Evolutionary conservation across 352 stramenopile genomes (phyloP).

Genomic region (Phytophthora kernoviae): DNA sequence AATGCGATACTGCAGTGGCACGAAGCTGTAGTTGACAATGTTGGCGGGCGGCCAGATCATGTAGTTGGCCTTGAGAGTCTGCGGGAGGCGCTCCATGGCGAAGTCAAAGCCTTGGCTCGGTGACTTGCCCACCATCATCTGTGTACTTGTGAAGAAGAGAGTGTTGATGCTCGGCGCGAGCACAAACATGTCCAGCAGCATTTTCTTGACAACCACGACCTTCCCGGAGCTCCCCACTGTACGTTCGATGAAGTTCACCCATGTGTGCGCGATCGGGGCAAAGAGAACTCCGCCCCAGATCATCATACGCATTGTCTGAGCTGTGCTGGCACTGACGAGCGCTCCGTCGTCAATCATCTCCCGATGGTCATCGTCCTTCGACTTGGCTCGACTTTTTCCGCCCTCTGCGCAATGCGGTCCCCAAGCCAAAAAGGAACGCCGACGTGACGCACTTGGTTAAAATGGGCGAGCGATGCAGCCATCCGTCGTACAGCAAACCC

Average conservation of each 20-base stretch:
- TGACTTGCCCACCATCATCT: conserved; percentile 40
- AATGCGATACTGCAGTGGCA: conserved; percentile 48
- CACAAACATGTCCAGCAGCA: conserved; percentile 45
- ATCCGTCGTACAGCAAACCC: conserved; percentile 44
- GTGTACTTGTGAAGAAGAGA: conserved; percentile 48
- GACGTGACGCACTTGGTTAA: conserved; percentile 66
- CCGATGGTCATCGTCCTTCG: not conserved
- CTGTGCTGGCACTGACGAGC: conserved; percentile 25
- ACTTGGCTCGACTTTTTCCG: conserved; percentile 25
- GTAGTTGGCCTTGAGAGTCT: conserved; percentile 48
- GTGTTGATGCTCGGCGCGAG: conserved; percentile 39
- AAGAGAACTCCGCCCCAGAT: conserved; percentile 86
- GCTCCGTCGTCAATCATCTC: conserved; percentile 11
- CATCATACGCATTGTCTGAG: conserved; percentile 73
- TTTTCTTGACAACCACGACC: conserved; percentile 44
- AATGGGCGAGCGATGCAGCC: conserved; percentile 49
- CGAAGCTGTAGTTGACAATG: conserved; percentile 42
- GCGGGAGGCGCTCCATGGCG: conserved; percentile 32
- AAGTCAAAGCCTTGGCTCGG: conserved; percentile 28
- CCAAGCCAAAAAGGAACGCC: conserved; percentile 53
- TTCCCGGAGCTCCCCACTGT: conserved; percentile 35
- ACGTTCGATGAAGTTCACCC: conserved; percentile 82
- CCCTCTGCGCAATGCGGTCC: conserved; percentile 57
- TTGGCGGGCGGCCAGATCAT: conserved; percentile 49
- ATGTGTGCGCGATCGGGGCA: conserved; percentile 83